Evolutionary conservation across 75 land plant species (phyloP), one percentile per base, ranked within the genome.

Genomic region (Sequoiadendron giganteum): DNA sequence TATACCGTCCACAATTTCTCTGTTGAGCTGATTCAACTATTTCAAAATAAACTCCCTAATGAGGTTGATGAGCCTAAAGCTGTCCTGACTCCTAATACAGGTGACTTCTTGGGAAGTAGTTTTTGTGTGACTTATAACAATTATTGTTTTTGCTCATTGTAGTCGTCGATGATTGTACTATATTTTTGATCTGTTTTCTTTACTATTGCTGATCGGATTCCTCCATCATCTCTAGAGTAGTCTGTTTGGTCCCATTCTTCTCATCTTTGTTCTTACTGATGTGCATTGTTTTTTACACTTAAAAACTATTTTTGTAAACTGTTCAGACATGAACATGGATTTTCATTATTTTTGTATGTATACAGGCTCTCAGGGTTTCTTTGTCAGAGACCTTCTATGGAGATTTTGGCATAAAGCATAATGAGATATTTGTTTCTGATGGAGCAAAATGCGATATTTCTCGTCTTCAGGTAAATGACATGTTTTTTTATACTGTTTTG

Each of bases 361-460:
- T 93, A 86, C 92, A 97, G 98, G 90, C 89, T 70, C 87, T 97
- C 88, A 95, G 99, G 86, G 91, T 94, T 87, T 93, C 94, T 49
- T 90, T 97, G 84, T 92, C 95, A 65, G 87, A 91, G 49, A 93
- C 95, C 11, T 94, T 92, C 89, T 97, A 96, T 89, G 88, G 86
- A 16, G 89, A 90, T 85, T 89, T 96, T 86, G 93, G 92, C 38
- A 94, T 97, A 61, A 94, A 94, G 25, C 95, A 92, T 77, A 88
- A 83, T 86, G 99, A 97, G 87, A 90, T 96, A 80, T 97, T 97
- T 93, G 95, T 97, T 4, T 97, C 99, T n/a, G 99, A 97, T 91
- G 99, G 99, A 19, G 98, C 98, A 43, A 94, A 97, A 87, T 93
- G 98, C 91, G 99, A 97, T 85, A 97, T 97, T 86, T 89, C 95